Conservation (phyloP, 2,329 filamentous ascomycete species). For the Leptographium procerum region DNA sequence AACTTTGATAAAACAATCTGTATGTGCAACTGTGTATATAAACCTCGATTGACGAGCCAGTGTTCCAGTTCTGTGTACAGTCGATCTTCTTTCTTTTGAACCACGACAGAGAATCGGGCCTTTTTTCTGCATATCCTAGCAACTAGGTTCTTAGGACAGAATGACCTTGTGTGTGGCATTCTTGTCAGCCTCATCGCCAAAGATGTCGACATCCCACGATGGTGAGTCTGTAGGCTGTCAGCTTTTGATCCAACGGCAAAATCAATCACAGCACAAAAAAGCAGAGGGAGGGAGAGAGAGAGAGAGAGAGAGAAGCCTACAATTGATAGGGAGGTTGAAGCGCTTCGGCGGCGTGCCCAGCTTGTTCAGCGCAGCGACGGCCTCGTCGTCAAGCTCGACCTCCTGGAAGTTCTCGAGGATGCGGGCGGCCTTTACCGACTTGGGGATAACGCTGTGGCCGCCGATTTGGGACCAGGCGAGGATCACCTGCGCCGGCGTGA, state of each 20-base stretch:
- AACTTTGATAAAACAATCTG: too few species aligned
- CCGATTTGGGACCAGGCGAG: slow-evolving; percentile 25
- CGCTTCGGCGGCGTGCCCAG: slow-evolving; percentile 42
- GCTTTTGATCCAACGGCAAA: slow-evolving; percentile 23
- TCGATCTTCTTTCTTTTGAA: too few species aligned
- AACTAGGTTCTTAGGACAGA: neutral
- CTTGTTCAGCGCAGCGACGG: slow-evolving; percentile 49
- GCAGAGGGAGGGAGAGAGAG: too few species aligned
- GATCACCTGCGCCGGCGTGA: slow-evolving; percentile 8
- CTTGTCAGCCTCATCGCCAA: slow-evolving; percentile 28
- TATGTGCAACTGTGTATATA: too few species aligned
- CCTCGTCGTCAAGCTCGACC: slow-evolving; percentile 46
- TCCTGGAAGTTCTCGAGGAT: slow-evolving; percentile 62
- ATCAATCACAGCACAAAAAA: too few species aligned
- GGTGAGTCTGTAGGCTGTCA: neutral
- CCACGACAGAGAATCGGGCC: too few species aligned
- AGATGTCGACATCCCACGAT: slow-evolving; percentile 46
- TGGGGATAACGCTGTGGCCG: slow-evolving; percentile 63
- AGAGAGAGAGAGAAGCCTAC: slow-evolving; percentile 18
- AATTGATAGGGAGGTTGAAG: slow-evolving; percentile 22
- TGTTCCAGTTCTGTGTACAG: neutral
- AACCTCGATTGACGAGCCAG: neutral
- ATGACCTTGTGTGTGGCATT: slow-evolving; percentile 1
- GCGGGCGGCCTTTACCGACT: slow-evolving; percentile 56
- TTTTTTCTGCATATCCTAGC: too few species aligned